These are phyloP conservation scores for Monascus ruber DNA, from an alignment of 2,329 filamentous ascomycete species.

Conservation along the genomic window DNA sequence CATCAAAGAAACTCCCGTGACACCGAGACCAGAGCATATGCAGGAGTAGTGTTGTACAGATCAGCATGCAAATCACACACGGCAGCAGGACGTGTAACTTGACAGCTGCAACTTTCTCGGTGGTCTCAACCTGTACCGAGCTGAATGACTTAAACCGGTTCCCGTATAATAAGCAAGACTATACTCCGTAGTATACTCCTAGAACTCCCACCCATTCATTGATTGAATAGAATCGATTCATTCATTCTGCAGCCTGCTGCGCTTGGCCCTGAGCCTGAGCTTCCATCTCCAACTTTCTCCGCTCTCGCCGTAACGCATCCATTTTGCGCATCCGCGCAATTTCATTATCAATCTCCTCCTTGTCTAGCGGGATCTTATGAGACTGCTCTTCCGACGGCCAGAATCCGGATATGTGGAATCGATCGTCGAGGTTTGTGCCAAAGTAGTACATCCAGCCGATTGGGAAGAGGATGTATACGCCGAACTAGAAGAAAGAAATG, in stretches of 20 bases:
- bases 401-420: slow-evolving; percentile 81
- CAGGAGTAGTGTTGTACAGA: slow-evolving; percentile 23
- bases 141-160: neutral
- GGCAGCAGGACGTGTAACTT: neutral
- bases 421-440: slow-evolving; percentile 89
- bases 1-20: slow-evolving; percentile 13
- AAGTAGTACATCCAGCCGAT: slow-evolving; percentile 99
- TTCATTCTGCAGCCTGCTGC: neutral
- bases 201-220: slow-evolving; percentile 1
- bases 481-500: slow-evolving; percentile 54
- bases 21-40: slow-evolving; percentile 8
- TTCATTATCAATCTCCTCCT: slow-evolving; percentile 60
- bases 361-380: slow-evolving; percentile 42
- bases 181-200: neutral
- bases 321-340: slow-evolving; percentile 53
- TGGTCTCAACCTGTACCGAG: too few species aligned
- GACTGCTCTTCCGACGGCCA: slow-evolving; percentile 63
- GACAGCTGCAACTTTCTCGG: neutral
- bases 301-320: slow-evolving; percentile 39
- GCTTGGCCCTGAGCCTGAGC: slow-evolving; percentile 10
- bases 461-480: slow-evolving; percentile 97
- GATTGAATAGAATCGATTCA: neutral
- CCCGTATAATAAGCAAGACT: neutral
- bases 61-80: neutral
- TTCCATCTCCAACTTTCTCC: slow-evolving; percentile 30